Evolutionary conservation across 2,329 filamentous ascomycete genomes (phyloP).

Genomic region (Colletotrichum sp.): DNA sequence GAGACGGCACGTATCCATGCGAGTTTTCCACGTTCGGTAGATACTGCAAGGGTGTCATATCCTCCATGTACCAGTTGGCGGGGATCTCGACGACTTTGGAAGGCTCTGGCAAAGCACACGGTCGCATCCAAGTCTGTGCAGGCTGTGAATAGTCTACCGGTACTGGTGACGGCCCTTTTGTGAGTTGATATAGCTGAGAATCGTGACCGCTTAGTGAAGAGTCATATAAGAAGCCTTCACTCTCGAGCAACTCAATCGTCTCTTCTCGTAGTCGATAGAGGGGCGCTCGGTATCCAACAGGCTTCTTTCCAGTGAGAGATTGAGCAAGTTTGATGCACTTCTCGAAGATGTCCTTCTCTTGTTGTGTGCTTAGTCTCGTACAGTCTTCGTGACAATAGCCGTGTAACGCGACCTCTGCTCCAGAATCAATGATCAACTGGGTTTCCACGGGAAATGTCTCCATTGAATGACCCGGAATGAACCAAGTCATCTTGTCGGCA

Average conservation of each 20-base stretch:
- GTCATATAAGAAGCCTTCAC: conserved; percentile 50
- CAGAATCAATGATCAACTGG: conserved; percentile 42
- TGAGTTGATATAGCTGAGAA: conserved; percentile 47
- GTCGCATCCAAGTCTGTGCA: conserved; percentile 49
- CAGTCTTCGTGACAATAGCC: conserved; percentile 54
- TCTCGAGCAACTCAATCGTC: conserved; percentile 47
- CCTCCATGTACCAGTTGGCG: conserved; percentile 54
- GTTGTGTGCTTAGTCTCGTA: conserved; percentile 44
- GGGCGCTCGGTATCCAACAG: conserved; percentile 52
- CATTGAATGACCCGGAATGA: conserved; percentile 54
- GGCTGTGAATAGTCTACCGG: conserved; percentile 39
- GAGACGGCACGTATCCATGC: conserved; percentile 62
- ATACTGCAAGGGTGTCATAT: conserved; percentile 53
- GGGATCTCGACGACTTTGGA: conserved; percentile 46
- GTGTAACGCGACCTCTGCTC: conserved; percentile 51
- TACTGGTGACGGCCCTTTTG: conserved; percentile 38
- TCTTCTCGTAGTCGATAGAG: conserved; percentile 51
- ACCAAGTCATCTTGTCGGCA: conserved; percentile 54
- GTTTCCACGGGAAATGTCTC: conserved; percentile 52
- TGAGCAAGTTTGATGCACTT: conserved; percentile 40
- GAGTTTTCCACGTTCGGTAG: conserved; percentile 53
- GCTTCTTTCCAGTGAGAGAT: conserved; percentile 42
- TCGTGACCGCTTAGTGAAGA: conserved; percentile 50
- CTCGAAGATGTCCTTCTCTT: conserved; percentile 49
- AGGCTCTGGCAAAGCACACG: conserved; percentile 28